Conservation (phyloP, 2,329 filamentous ascomycete genomes). For the Endocalyx cinctus region DNA sequence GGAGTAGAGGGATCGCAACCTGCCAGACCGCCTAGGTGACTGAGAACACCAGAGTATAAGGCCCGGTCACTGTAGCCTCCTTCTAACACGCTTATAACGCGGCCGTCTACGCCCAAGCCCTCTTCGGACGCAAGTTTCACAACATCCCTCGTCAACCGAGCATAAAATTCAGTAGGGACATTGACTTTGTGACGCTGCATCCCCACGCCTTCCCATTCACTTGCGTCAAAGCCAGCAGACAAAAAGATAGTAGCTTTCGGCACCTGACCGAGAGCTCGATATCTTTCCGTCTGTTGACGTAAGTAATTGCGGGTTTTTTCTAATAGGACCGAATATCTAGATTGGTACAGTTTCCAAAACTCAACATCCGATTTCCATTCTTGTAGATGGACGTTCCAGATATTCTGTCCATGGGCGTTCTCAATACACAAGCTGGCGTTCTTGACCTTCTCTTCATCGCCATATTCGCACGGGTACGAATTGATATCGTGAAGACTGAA, state of each 20-base stretch:
- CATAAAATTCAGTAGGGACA: constrained; percentile 95
- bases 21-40: constrained; percentile 80
- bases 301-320: constrained; percentile 78
- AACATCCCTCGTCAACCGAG: constrained; percentile 80
- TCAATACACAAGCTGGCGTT: constrained; percentile 94
- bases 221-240: constrained; percentile 94
- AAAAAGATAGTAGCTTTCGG: constrained; percentile 89
- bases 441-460: constrained; percentile 89
- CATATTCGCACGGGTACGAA: constrained; percentile 91
- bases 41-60: constrained; percentile 79
- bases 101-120: constrained; percentile 70
- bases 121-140: constrained; percentile 78
- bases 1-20: constrained; percentile 42
- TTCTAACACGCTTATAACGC: constrained; percentile 89
- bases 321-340: constrained; percentile 70
- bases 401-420: constrained; percentile 85
- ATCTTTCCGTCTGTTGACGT: constrained; percentile 62
- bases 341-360: constrained; percentile 86
- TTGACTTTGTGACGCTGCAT: constrained; percentile 98
- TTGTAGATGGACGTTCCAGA: constrained; percentile 95
- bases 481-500: constrained; percentile 98
- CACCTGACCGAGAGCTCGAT: constrained; percentile 53
- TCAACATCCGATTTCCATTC: constrained; percentile 77
- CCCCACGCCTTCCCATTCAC: constrained; percentile 83
- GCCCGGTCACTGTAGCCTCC: constrained; percentile 95